phyloP scores from a whole-genome alignment of 2,329 filamentous ascomycete genomes.

The Pseudogymnoascus destructans region DNA sequence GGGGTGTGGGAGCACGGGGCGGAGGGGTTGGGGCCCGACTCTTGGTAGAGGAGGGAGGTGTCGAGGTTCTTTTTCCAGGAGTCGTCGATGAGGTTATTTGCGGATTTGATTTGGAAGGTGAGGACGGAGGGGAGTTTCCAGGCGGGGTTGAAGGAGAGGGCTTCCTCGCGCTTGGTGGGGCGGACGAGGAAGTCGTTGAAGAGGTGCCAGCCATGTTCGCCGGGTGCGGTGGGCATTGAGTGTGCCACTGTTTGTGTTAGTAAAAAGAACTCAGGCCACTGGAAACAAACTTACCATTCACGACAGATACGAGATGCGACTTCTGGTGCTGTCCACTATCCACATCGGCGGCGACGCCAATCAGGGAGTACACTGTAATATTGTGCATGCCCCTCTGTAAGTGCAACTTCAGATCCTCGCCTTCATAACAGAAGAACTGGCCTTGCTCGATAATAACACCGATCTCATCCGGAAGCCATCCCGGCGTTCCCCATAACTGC shows the following conservation, averaged over 20 bases:
- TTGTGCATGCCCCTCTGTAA: slow-evolving; percentile 66
- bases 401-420: slow-evolving; percentile 72
- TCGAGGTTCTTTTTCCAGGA: slow-evolving; percentile 79
- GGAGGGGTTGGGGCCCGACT: slow-evolving; percentile 32
- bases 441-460: slow-evolving; percentile 72
- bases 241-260: slow-evolving; percentile 42
- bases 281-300: slow-evolving; percentile 52
- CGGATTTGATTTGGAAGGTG: slow-evolving; percentile 69
- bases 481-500: slow-evolving; percentile 74
- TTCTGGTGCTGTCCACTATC: slow-evolving; percentile 76
- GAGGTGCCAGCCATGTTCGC: slow-evolving; percentile 72
- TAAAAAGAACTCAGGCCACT: not conserved
- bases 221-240: slow-evolving; percentile 44
- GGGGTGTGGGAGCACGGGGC: slow-evolving; percentile 34
- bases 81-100: slow-evolving; percentile 70
- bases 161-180: slow-evolving; percentile 66
- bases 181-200: slow-evolving; percentile 96
- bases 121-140: slow-evolving; percentile 92
- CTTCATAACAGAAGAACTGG: slow-evolving; percentile 89
- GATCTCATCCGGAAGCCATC: slow-evolving; percentile 88
- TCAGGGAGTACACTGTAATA: slow-evolving; percentile 79
- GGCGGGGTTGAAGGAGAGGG: slow-evolving; percentile 71
- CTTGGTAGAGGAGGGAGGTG: slow-evolving; percentile 69
- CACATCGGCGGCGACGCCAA: slow-evolving; percentile 82
- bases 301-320: slow-evolving; percentile 78